A percentile compares a stretch with the other conserved stretches of the same genome.
Conservation (phyloP, 164 flowering plant genomes). For the Umbellularia californica region DNA sequence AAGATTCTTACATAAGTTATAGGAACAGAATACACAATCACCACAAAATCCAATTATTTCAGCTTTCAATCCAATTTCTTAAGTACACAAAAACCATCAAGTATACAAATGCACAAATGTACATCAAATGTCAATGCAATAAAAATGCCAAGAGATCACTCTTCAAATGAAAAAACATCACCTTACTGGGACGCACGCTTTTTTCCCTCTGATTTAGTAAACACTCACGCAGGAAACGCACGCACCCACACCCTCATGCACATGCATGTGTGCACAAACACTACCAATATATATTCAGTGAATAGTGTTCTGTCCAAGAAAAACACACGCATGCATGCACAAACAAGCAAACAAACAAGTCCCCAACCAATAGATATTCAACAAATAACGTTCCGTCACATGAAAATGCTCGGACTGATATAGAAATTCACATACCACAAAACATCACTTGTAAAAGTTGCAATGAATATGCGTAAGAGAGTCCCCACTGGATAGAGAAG, state of each 20-base stretch:
- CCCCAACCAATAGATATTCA: neutral
- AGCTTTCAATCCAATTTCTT: neutral
- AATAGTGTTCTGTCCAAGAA: too few species aligned
- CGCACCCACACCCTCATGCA: too few species aligned
- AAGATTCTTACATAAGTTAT: neutral
- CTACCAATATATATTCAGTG: too few species aligned
- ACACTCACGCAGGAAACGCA: too few species aligned
- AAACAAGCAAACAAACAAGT: neutral
- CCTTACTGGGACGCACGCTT: too few species aligned
- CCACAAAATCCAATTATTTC: neutral
- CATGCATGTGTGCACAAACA: too few species aligned
- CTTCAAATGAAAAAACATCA: neutral
- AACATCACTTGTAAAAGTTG: constrained; percentile 81
- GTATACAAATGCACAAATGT: neutral
- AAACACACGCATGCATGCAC: too few species aligned
- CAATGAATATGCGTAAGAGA: constrained; percentile 57
- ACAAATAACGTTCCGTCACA: neutral
- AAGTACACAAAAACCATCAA: neutral
- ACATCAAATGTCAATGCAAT: neutral
- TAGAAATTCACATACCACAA: constrained; percentile 43
- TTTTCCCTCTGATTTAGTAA: too few species aligned
- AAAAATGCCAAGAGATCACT: neutral
- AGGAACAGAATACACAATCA: neutral
- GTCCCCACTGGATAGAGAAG: constrained; percentile 71
- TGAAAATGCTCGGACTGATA: neutral